Evolutionary conservation across 2,329 filamentous ascomycete genomes (phyloP).

Genomic region (Xylariales sp.): DNA sequence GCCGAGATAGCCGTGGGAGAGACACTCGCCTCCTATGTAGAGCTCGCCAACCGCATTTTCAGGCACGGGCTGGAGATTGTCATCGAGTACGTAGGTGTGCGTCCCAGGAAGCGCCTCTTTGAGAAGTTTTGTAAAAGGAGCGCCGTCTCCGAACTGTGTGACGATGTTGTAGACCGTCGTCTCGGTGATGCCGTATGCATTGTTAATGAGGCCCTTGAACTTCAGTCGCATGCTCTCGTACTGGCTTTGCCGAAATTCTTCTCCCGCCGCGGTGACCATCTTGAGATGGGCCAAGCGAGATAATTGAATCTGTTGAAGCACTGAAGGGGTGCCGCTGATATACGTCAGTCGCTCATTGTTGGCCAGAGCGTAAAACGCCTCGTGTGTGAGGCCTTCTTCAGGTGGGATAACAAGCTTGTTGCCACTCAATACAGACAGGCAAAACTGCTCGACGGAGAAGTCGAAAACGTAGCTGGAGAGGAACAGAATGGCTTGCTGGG

Average conservation of each 20-base stretch:
- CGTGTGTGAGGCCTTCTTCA: constrained; percentile 46
- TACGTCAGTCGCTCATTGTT: not conserved
- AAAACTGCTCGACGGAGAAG: constrained; percentile 79
- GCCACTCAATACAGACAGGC: constrained; percentile 73
- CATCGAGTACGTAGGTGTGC: constrained; percentile 63
- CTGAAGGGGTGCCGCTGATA: not conserved
- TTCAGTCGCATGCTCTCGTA: constrained; percentile 55
- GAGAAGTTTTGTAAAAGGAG: constrained; percentile 66
- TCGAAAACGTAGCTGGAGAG: constrained; percentile 87
- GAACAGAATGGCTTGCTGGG: constrained; percentile 66
- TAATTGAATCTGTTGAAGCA: not conserved
- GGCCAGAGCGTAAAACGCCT: not conserved
- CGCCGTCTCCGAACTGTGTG: constrained; percentile 62
- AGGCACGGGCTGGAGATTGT: constrained; percentile 50
- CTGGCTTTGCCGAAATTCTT: not conserved
- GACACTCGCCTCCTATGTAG: constrained; percentile 81
- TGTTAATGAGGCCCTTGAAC: constrained; percentile 74
- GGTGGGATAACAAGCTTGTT: constrained; percentile 71
- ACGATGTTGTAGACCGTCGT: constrained; percentile 66
- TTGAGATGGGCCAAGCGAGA: not conserved
- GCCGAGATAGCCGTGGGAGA: constrained; percentile 67
- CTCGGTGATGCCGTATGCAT: constrained; percentile 82
- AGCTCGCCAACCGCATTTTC: constrained; percentile 74
- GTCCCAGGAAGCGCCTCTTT: constrained; percentile 72
- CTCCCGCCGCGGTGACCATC: not conserved